Evolutionary conservation across 306 rosid species (phyloP), one percentile per base, ranked within the genome.

Genomic region (Phaseolus lunatus): DNA sequence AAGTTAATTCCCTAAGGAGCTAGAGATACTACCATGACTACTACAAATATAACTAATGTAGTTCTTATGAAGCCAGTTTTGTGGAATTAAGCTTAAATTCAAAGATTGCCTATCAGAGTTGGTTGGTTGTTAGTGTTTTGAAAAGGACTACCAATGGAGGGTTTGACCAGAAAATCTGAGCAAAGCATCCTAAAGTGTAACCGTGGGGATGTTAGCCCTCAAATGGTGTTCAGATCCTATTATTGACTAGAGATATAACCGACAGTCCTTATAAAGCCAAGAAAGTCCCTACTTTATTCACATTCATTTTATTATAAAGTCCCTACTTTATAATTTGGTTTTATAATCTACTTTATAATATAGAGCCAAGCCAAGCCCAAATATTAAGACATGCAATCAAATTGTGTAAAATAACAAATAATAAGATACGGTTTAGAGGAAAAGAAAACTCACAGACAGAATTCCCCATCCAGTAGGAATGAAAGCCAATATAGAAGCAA

Each of bases 381-480:
- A 54, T 56, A 3, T 5, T 56, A 56, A 56, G 31, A 23, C 13
- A 73, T 41, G 31, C 44, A 47, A 37, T 26, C 53, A 31, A 52
- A 52, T 18, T 19, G 56, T 7, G 2, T 15, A 45, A 66, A 41
- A n/a, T 33, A 9, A 23, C 5, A 39, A 66, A 19, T 22, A 39
- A 43, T 27, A 63, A 8, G 22, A 74, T 10, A 41, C 33, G 35
- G 39, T n/a, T 49, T 9, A 69, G n/a, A 13, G 59, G 64, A 29
- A 41, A 63, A 35, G 58, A 74, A 48, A 85, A 89, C 98, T 88
- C 84, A 91, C 99, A 5, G 90, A 92, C 22, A 95, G 87, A 75
- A 95, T 76, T 86, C 94, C 97, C 99, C 99, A 92, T 78, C 99
- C 98, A 3, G 99, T 92, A 16, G 98, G 96, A 77, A 95, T 26